Conservation (phyloP, 2,329 filamentous ascomycete genomes). For the Fusarium pseudonygamai region DNA sequence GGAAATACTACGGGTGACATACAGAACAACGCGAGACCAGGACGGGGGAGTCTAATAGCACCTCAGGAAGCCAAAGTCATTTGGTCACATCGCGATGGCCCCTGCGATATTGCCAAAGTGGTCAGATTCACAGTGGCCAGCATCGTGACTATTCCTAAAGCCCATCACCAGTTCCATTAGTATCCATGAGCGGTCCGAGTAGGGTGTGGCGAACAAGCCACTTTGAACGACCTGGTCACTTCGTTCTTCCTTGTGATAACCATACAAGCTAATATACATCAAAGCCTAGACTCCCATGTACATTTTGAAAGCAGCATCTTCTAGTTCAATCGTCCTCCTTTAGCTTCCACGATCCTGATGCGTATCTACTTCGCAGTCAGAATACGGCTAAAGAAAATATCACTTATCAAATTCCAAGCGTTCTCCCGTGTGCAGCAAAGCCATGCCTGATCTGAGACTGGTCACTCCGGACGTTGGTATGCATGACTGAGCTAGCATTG, state of each 20-base stretch:
- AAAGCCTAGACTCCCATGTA: fast-evolving
- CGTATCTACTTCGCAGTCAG: background rate
- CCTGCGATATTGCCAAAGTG: background rate
- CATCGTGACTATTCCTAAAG: background rate
- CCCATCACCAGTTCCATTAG: background rate
- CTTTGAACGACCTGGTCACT: fast-evolving
- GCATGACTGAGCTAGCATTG: background rate
- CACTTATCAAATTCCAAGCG: background rate
- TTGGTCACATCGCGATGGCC: background rate
- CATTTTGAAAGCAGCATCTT: background rate
- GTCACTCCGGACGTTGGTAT: background rate
- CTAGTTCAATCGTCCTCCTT: background rate
- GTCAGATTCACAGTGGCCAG: background rate
- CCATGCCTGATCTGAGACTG: background rate
- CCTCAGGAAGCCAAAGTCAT: background rate
- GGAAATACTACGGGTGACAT: background rate
- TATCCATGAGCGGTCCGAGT: background rate
- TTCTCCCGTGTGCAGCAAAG: background rate
- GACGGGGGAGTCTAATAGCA: background rate
- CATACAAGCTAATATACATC: background rate
- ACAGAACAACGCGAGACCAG: background rate
- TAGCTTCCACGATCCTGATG: background rate
- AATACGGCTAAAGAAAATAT: too few species aligned
- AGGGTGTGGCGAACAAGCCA: background rate
- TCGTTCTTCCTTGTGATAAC: too few species aligned